Base-by-base conservation (phyloP, 2,329 filamentous ascomycete genomes). In the Scytalidium lignicola region DNA sequence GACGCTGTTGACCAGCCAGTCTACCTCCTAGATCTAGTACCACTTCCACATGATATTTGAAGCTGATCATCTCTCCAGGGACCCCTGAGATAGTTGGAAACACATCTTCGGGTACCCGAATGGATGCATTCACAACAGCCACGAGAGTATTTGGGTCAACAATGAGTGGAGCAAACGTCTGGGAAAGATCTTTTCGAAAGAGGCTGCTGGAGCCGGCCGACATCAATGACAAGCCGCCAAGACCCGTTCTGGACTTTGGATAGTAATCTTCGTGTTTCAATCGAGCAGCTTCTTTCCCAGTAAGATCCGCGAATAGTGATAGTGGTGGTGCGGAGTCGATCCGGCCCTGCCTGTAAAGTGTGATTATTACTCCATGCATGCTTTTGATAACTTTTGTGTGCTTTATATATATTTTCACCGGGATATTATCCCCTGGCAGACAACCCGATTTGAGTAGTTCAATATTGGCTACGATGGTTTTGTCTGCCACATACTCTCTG, bases 161-260 rank as follows among this genome's bases (percentile, higher is more conserved):
- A 48, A 96, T 89, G 42, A 99, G 74, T 3, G 93, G 91, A 18
- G 88, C 86, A 49, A 95, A 90, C 1, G 87, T 85, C 66, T 99
- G 93, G 3, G 88, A 86, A 3, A 99, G 73, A 65, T 99, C 93
- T 66, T 97, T 97, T 47, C 93, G 86, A 65, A 96, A 97, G n/a
- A 93, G 80, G 66, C 91, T 93, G 64, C 84, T 92, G 2, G 90
- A 91, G 32, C 89, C 86, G 6, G 88, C 87, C 1, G 90, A 93
- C 1, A 88, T 89, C 39, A 97, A 75, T 1, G 91, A 95, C 22
- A 97, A 73, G 0, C 91, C 91, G 15, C 88, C 88, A 7, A 96
- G 77, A 0, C 90, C 91, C 1, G 90, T 95, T 52, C 86, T 83
- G 2, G 90, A 96, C 60, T 85, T 88, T 3, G 91, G 90, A 63